These are phyloP conservation scores for Diaporthe batatas DNA, from an alignment of 2,329 filamentous ascomycete species.

Conservation along the genomic window DNA sequence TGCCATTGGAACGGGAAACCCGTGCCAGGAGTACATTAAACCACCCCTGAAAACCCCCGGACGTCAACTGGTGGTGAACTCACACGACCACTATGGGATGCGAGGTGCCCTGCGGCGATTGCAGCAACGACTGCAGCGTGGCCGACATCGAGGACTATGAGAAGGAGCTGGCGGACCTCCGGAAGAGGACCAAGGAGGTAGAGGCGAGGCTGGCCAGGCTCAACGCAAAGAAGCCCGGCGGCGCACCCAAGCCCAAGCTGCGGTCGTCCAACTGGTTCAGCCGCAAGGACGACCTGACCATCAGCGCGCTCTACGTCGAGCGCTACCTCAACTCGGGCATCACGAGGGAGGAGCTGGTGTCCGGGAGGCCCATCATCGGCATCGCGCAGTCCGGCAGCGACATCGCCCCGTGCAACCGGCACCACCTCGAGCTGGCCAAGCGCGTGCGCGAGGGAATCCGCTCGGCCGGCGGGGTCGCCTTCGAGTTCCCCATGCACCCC, in stretches of 20 bases:
- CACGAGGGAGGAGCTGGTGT: conserved; percentile 62
- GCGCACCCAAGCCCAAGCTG: conserved; percentile 44
- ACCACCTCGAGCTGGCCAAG: conserved; percentile 63
- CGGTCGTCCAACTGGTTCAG: conserved; percentile 61
- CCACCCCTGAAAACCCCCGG: too few species aligned
- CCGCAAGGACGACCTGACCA: conserved; percentile 51
- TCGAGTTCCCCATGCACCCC: conserved; percentile 66
- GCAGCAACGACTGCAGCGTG: conserved; percentile 36
- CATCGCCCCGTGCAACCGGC: conserved; percentile 63
- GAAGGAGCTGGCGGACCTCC: conserved; percentile 45
- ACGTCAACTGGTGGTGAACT: not conserved
- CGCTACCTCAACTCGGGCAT: conserved; percentile 64
- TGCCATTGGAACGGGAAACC: not conserved
- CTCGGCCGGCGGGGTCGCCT: conserved; percentile 61
- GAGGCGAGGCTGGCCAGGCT: conserved; percentile 44
- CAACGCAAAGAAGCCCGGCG: conserved; percentile 15
- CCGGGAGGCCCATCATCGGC: conserved; percentile 64
- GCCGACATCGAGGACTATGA: conserved; percentile 48
- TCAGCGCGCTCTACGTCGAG: conserved; percentile 60
- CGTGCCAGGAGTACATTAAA: too few species aligned
- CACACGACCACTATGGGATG: conserved; percentile 32
- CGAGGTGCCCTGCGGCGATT: conserved; percentile 34
- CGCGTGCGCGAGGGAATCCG: conserved; percentile 64
- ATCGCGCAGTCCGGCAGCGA: conserved; percentile 66
- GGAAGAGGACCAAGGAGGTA: conserved; percentile 44